Base-by-base conservation (phyloP, 202 grass and related monocot species). In the Sporobolus alterniflorus region DNA sequence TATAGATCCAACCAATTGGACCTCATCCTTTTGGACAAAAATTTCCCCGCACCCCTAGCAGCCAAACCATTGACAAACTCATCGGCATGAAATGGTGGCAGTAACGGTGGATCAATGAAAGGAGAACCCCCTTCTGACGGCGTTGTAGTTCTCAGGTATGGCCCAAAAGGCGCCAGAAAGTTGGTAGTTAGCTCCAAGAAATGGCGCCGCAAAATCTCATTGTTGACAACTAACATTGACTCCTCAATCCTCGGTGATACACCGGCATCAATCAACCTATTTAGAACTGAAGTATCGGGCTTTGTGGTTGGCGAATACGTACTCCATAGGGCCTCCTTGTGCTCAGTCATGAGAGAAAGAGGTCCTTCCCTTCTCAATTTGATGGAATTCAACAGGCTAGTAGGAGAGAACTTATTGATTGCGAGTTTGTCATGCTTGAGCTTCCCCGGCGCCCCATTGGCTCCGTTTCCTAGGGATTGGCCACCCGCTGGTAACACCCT, bases 11-110 rank as follows among this genome's bases (percentile, higher is more conserved):
- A 85, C 96, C 96, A 98, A 92, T 94, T 98, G 21, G 92, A 96
- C 43, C 80, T 95, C 96, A 96, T 98, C 87, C 96, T 92, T 92
- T 98, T 98, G 14, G 91, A 88, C 76, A 98, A 91, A 88, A 98
- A 98, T 76, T 98, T 98, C 79, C 96, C 96, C n/a, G 96, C 85
- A 28, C 96, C 96, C 86, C 96, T 95, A 84, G 90, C 80, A 71
- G 89, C 89, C 71, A 98, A 85, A 65, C 91, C 89, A 73, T 85
- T 88, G 50, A 98, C 70, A 87, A 96, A 98, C 80, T 98, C 91
- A 74, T 92, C 89, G 21, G 91, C 89, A 28, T 90, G 89, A 78
- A 93, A 95, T 47, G 91, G 91, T 60, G 89, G 87, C 70, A 91
- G 69, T 77, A 94, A 63, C 18, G 93, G 91, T 56, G 91, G 89